Evolutionary conservation across 352 stramenopile species (phyloP), one percentile per base, ranked within the genome.

Genomic region (Pythium brassicae): DNA sequence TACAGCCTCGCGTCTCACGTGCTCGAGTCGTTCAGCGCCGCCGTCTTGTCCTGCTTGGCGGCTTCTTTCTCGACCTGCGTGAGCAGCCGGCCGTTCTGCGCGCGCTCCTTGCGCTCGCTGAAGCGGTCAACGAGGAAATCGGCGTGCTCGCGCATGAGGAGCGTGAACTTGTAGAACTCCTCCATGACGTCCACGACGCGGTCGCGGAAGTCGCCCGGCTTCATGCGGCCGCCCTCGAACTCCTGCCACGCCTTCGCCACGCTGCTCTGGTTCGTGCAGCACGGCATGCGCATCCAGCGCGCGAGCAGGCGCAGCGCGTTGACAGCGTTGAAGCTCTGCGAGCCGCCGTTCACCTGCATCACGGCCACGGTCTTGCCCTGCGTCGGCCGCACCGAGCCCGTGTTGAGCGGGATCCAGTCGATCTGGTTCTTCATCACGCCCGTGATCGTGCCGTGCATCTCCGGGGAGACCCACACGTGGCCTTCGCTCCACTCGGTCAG

Each of bases 381-480:
- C 32, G 77, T 84, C n/a, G 75, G 75, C 15, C 77, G 66, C 34
- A 87, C 67, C 1, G 69, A 79, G 52, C 78, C 78, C 42, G 69
- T 82, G 57, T 80, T 87, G 15, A 89, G 66, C 17, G 71, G 71
- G 47, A 78, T 67, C 75, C 75, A 86, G 68, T 88, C 78, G 52
- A 84, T 87, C 65, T 86, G 76, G 67, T 87, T 89, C 61, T 89
- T 89, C 56, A 89, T 86, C 12, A 69, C 63, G 40, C 72, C 76
- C 25, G 76, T 89, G 50, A 87, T 76, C 23, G 64, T 69, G 35
- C 78, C 78, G 58, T 84, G 72, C 78, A 85, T 83, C 68, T 89
- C 78, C 17, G 78, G 78, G 43, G 65, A 79, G 34, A 79, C 61
- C 73, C 73, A 86, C 37, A 86, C 67, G 53, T 86, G 74, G 57